Evolutionary conservation across 2,329 filamentous ascomycete species (phyloP).

Genomic region (Venturia pyrina): DNA sequence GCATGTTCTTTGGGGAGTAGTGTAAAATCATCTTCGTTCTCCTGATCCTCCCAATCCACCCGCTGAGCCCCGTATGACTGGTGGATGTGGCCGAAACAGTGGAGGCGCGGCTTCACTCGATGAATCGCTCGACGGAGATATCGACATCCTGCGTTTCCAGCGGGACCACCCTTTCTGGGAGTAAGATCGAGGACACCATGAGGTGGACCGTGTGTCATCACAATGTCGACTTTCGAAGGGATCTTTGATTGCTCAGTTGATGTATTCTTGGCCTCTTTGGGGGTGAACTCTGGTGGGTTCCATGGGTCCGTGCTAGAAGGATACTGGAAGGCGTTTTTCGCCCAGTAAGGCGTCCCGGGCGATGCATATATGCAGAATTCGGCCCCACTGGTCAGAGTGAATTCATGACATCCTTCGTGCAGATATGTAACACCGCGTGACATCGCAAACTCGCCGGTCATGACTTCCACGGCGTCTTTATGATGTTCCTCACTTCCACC

Average conservation of each 20-base stretch:
- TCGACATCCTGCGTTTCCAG: slow-evolving; percentile 29
- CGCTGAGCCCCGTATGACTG: slow-evolving; percentile 48
- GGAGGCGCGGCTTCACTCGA: slow-evolving; percentile 34
- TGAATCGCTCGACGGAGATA: slow-evolving; percentile 38
- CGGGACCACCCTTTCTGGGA: slow-evolving; percentile 11
- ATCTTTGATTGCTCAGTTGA: slow-evolving; percentile 8
- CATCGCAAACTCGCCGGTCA: not conserved
- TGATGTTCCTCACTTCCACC: not conserved
- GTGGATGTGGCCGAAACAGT: slow-evolving; percentile 53
- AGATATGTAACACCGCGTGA: slow-evolving; percentile 21
- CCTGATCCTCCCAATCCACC: slow-evolving; percentile 29
- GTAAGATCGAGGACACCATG: slow-evolving; percentile 21
- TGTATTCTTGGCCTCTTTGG: not conserved
- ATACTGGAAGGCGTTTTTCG: slow-evolving; percentile 23
- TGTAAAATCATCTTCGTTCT: not conserved
- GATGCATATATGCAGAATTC: slow-evolving; percentile 24
- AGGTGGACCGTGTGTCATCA: slow-evolving; percentile 32
- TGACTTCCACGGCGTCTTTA: slow-evolving; percentile 15
- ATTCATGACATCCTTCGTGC: slow-evolving; percentile 22
- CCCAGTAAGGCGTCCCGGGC: slow-evolving; percentile 24
- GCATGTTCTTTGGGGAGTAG: not conserved
- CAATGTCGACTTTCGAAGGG: slow-evolving; percentile 23
- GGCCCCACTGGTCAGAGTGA: slow-evolving; percentile 21
- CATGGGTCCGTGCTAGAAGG: slow-evolving; percentile 9
- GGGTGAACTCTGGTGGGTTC: not conserved